Base-by-base conservation (phyloP, 164 flowering plant species). In the Pachysandra terminalis region DNA sequence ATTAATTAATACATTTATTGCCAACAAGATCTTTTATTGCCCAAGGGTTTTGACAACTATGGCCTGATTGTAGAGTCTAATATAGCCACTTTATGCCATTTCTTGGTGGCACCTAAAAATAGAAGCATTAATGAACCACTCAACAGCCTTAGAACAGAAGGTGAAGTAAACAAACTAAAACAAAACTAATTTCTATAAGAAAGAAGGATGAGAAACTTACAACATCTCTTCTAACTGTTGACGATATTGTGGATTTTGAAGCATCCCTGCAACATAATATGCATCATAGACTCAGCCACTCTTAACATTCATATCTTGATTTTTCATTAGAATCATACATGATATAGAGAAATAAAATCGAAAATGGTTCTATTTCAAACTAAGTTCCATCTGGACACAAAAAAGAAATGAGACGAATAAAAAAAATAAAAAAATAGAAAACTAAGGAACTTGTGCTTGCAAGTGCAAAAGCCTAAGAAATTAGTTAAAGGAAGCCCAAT, bases 161-260 rank as follows among this genome's bases (percentile, higher is more conserved):
- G 37, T 7, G 7, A 32, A 56, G 32, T 32, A 17, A 61, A 26
- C 19, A 45, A 4, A 48, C 3, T n/a, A 56, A 58, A 19, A 32
- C 22, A 22, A 0, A 9, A 3, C 5, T 37, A 58, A 27, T 24
- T 2, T 3, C 13, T 5, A 35, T 10, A 65, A 53, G 26, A n/a
- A 61, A 53, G 21, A 19, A 25, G 26, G 49, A 60, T 26, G 19
- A 64, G 48, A 10, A 64, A 75, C 95, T 82, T 81, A 95, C 98
- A 95, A 77, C 98, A 95, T 95, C 53, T 90, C 96, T 77, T 92
- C 83, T 78, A 95, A 80, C 68, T 91, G 98, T 74, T 87, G 89
- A 60, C 97, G 97, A 59, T 91, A 87, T 63, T 82, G 82, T 25
- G 98, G 98, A 81, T 95, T 90, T 68, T 95, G 97, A 26, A 95